Evolutionary conservation across 352 stramenopile genomes (phyloP), one percentile per base, ranked within the genome.

Genomic region (Globisporangium polare): DNA sequence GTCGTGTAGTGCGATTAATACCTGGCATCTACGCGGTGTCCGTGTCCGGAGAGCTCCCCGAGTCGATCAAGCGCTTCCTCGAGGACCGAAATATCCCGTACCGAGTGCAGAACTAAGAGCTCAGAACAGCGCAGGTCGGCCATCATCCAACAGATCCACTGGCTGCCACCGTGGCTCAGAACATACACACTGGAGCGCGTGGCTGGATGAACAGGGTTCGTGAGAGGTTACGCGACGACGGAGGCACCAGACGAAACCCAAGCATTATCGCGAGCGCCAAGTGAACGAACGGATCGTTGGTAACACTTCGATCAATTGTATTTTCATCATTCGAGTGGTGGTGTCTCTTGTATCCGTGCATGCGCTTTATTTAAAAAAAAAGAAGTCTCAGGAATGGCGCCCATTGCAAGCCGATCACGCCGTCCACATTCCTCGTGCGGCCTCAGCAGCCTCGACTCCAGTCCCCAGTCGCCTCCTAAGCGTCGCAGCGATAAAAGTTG

Each of bases 21-120:
- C 86, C 86, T 37, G 86, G 86, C 3, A 91, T 94, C 58, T 95
- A 95, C 74, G 86, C 86, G 17, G 83, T 95, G n/a, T 90, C 84
- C 5, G 84, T 95, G 33, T 93, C 85, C 9, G 86, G 86, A 15
- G 85, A 94, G 66, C 69, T 95, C 37, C 86, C 83, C 22, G 86
- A 95, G 65, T 92, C 82, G 46, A 95, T 95, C 68, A 93, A 93
- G 68, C 82, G 84, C 27, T 95, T 92, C 71, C 69, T 95, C 12
- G 83, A 94, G 63, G 86, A 95, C 70, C 73, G 82, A 52, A 94
- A 93, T 75, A 95, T 95, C 50, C 73, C 84, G 13, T 95, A 92
- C 68, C 83, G 86, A 39, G 82, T 88, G 58, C 83, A 92, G 65
- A 86, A 73, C 60, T 87, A 56, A 67, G 20, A 39, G 42, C 20